phyloP scores from a whole-genome alignment of 257 asterid species.

The Parsonsia alboflavescens region DNA sequence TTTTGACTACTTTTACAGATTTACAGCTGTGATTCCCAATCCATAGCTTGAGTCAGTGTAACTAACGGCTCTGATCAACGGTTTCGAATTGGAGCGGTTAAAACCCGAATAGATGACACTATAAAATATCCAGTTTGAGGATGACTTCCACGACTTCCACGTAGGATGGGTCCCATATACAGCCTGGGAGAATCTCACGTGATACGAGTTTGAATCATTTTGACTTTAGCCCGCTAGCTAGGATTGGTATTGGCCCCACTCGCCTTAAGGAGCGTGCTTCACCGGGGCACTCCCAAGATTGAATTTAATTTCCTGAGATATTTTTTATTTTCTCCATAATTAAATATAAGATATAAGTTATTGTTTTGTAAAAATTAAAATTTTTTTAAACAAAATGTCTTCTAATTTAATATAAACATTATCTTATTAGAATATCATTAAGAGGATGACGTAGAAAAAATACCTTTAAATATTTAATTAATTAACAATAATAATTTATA shows the following conservation, averaged over 20 bases:
- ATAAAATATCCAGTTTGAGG: slow-evolving; percentile 25
- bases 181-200: slow-evolving; percentile 70
- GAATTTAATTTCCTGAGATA: no score
- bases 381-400: no score
- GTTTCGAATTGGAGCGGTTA: not conserved
- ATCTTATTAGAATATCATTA: no score
- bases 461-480: no score
- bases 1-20: slow-evolving; percentile 29
- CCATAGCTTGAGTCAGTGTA: not conserved
- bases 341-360: no score
- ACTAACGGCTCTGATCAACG: slow-evolving; percentile 31
- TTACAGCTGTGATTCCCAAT: slow-evolving; percentile 36
- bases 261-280: slow-evolving; percentile 27
- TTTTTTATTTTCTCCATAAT: no score
- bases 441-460: no score
- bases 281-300: not conserved
- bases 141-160: slow-evolving; percentile 48
- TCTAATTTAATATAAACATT: no score
- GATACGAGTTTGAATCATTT: slow-evolving; percentile 36
- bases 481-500: no score
- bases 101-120: slow-evolving; percentile 11
- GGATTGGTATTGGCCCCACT: slow-evolving; percentile 19
- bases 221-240: slow-evolving; percentile 28
- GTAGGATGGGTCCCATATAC: slow-evolving; percentile 38
- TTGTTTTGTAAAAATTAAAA: no score